Percentiles rank a stretch among this genome's conserved stretches.
Conservation (phyloP, 106 monocot genomes). For the Acanthochlamys bracteata region DNA sequence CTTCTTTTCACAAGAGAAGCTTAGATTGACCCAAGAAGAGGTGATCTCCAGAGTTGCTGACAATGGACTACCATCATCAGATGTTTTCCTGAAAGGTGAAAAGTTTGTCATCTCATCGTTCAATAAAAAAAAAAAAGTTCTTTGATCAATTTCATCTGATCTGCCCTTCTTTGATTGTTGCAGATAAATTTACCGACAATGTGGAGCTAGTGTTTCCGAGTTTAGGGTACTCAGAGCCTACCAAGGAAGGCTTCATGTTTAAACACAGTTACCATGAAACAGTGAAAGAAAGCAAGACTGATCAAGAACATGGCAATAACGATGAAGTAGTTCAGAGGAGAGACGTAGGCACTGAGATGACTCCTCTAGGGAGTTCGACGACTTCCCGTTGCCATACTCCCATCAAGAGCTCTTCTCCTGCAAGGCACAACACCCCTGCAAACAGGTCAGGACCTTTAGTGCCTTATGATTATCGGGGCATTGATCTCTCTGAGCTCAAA, state of each 20-base stretch:
- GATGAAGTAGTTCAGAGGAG: conserved; percentile 11
- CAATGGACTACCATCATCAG: conserved; percentile 22
- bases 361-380: conserved; percentile 52
- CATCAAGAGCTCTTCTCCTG: conserved; percentile 58
- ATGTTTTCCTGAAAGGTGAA: conserved; percentile 60
- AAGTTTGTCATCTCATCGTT: too few species aligned
- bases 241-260: conserved; percentile 38
- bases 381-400: conserved; percentile 71
- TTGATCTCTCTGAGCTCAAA: conserved; percentile 58
- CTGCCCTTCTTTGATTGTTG: not conserved
- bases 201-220: conserved; percentile 24
- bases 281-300: conserved; percentile 11
- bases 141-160: not conserved
- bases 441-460: conserved; percentile 55
- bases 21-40: conserved; percentile 20
- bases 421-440: conserved; percentile 80
- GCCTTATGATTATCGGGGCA: conserved; percentile 17
- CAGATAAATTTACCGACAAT: conserved; percentile 79
- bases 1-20: conserved; percentile 20
- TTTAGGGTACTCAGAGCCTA: conserved; percentile 22
- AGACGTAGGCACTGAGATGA: conserved; percentile 81
- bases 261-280: conserved; percentile 20
- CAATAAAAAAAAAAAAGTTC: not conserved
- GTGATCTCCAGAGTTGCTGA: not conserved
- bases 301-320: not conserved